Conservation (phyloP, 495 filamentous ascomycete genomes). For the Talaromyces stipitatus region DNA sequence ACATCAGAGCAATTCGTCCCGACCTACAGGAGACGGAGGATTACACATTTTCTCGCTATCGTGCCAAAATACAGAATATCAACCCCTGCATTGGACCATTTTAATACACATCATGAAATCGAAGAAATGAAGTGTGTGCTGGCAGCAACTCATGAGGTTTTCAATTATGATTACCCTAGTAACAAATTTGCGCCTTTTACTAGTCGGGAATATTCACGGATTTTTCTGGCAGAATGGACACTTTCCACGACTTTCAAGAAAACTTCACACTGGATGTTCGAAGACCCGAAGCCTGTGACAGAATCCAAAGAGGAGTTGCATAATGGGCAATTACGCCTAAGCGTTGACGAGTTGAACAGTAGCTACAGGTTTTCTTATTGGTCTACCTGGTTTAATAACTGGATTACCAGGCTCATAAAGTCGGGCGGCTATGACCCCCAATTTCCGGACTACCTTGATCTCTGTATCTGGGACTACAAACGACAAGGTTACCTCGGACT, state of each 20-base stretch:
- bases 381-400: neutral
- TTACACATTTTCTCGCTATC: neutral
- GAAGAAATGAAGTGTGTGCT: slow-evolving; percentile 7
- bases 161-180: neutral
- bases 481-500: neutral
- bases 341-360: neutral
- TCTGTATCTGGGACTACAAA: neutral
- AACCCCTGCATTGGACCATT: neutral
- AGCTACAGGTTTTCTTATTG: neutral
- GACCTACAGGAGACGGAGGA: neutral
- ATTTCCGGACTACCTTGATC: neutral
- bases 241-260: slow-evolving; percentile 2
- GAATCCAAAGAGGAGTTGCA: neutral
- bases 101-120: neutral
- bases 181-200: neutral
- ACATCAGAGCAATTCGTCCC: slow-evolving; percentile 1
- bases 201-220: neutral
- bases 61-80: neutral
- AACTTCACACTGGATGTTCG: neutral
- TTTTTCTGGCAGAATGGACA: neutral
- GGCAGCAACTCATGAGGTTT: neutral
- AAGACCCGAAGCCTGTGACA: neutral
- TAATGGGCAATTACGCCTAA: neutral
- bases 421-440: neutral
- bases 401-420: neutral